Conservation (phyloP, 2,329 filamentous ascomycete genomes). For the Clonostachys rhizophaga region DNA sequence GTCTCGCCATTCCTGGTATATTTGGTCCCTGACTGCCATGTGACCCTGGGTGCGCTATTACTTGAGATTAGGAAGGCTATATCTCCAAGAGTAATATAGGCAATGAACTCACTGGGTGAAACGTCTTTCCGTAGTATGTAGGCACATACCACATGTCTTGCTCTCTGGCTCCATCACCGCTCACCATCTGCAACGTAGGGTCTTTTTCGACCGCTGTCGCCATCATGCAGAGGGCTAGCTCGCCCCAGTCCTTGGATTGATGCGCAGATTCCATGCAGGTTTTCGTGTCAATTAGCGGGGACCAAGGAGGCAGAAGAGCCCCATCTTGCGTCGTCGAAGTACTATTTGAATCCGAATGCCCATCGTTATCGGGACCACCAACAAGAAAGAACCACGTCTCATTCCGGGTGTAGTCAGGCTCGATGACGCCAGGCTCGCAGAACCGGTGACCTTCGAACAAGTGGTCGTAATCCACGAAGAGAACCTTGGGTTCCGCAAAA, state of each 20-base stretch:
- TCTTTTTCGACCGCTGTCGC: constrained; percentile 28
- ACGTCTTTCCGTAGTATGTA: constrained; percentile 38
- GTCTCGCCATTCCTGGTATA: constrained; percentile 5
- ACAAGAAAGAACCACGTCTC: constrained; percentile 45
- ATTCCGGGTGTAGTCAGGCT: constrained; percentile 35
- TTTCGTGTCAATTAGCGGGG: constrained; percentile 26
- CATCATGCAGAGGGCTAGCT: constrained; percentile 37
- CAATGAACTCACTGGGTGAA: constrained; percentile 30
- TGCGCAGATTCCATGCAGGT: constrained; percentile 25
- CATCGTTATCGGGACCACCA: constrained; percentile 32
- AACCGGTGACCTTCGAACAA: constrained; percentile 40
- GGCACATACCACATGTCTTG: constrained; percentile 41
- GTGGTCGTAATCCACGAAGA: constrained; percentile 39
- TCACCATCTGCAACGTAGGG: constrained; percentile 21
- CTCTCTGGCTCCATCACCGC: constrained; percentile 13
- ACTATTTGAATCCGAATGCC: not conserved
- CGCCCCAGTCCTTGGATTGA: constrained; percentile 33
- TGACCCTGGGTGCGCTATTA: constrained; percentile 9
- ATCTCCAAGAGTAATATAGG: not conserved
- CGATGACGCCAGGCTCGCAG: constrained; percentile 28
- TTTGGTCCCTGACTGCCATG: constrained; percentile 8
- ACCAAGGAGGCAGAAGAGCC: constrained; percentile 16
- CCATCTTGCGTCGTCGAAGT: constrained; percentile 3
- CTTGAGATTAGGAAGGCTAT: not conserved
- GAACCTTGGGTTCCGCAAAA: constrained; percentile 27